Evolutionary conservation across 1,284 basidiomycete genomes (phyloP).

Genomic region (Cystobasidiaceae sp.): DNA sequence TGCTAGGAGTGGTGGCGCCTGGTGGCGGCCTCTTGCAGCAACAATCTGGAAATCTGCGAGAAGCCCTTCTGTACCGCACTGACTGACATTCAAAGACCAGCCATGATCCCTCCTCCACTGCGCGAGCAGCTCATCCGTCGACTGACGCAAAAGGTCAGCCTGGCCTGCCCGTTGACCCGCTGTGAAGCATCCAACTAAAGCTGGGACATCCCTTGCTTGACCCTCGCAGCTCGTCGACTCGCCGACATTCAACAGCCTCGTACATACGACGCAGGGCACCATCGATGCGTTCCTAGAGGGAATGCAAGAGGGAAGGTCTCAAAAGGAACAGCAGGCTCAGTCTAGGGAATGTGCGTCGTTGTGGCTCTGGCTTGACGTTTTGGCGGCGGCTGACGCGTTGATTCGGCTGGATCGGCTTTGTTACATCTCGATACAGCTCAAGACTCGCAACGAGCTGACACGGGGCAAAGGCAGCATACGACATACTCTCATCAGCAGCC

Average conservation of each 20-base stretch:
- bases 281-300: conserved; percentile 17
- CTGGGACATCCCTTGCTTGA: not conserved
- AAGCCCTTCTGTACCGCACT: not conserved
- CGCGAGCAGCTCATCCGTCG: conserved; percentile 20
- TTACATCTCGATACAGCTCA: not conserved
- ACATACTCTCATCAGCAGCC: not conserved
- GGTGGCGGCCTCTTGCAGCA: too few species aligned
- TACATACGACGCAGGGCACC: conserved; percentile 15
- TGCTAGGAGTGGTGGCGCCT: too few species aligned
- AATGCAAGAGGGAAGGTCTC: conserved; percentile 14
- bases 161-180: not conserved
- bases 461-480: not conserved
- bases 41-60: too few species aligned
- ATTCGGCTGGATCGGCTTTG: not conserved
- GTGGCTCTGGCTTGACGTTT: not conserved
- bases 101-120: conserved; percentile 25
- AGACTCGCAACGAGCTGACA: not conserved
- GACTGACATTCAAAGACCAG: not conserved
- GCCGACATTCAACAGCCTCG: conserved; percentile 22
- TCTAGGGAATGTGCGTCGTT: not conserved
- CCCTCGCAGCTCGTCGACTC: conserved; percentile 17
- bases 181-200: not conserved
- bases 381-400: not conserved
- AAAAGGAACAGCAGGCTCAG: not conserved
- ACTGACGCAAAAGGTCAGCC: conserved; percentile 22